These are phyloP conservation scores for Vigna radiata DNA, from an alignment of 306 rosid genomes.

Conservation along the genomic window DNA sequence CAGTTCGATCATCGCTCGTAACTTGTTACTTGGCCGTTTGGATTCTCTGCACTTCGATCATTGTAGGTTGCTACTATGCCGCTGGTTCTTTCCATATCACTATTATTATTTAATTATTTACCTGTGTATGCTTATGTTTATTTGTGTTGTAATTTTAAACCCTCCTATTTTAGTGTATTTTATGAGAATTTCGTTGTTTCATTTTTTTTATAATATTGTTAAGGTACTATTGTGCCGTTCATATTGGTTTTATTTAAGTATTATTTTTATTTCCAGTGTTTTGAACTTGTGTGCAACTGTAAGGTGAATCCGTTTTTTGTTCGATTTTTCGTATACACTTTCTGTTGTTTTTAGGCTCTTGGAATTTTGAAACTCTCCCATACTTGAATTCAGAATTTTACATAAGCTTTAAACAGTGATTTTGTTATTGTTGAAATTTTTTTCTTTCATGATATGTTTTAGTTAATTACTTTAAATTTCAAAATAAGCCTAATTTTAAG, in stretches of 20 bases:
- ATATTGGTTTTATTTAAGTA: background rate
- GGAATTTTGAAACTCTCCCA: no score
- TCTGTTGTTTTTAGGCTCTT: no score
- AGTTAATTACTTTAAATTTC: no score
- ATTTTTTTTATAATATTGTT: background rate
- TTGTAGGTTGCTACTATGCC: background rate
- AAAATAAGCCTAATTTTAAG: no score
- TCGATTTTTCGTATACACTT: background rate
- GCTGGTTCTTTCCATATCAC: background rate
- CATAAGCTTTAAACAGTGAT: no score
- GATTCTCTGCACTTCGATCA: constrained; percentile 31
- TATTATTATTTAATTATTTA: background rate
- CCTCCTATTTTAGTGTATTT: background rate
- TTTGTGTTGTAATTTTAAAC: background rate
- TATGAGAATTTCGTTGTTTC: background rate
- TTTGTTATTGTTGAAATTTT: no score
- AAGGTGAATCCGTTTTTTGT: background rate
- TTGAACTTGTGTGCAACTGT: constrained; percentile 9
- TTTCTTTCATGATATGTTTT: background rate
- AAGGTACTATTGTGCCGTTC: background rate
- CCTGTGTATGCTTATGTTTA: no score
- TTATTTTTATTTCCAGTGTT: background rate
- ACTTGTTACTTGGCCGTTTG: background rate
- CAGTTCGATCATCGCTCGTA: constrained; percentile 14
- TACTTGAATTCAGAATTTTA: no score